Percentiles rank a stretch among this genome's conserved stretches.
Conservation (phyloP, 164 flowering plant genomes). For the Platanus orientalis region DNA sequence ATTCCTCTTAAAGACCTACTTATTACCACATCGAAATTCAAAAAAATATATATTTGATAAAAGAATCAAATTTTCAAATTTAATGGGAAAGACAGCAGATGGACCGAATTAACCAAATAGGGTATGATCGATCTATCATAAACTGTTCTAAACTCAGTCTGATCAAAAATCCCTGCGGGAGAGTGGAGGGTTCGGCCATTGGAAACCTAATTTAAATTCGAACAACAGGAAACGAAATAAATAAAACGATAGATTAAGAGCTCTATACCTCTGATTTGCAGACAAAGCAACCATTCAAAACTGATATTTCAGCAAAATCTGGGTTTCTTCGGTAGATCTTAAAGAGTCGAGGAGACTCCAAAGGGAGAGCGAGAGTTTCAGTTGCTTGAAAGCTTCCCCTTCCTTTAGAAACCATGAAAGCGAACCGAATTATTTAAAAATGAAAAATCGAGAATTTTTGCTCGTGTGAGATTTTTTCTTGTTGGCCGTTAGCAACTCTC, state of each 20-base stretch:
- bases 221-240: neutral
- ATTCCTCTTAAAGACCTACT: neutral
- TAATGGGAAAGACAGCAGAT: neutral
- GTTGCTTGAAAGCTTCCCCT: slow-evolving; percentile 26
- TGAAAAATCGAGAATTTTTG: neutral
- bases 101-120: neutral
- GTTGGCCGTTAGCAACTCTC: no score
- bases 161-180: no score
- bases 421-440: neutral
- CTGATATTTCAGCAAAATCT: neutral
- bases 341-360: slow-evolving; percentile 6
- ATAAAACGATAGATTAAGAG: neutral
- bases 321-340: neutral
- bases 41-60: no score
- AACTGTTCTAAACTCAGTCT: neutral
- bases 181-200: no score
- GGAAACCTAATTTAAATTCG: neutral
- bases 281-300: slow-evolving; percentile 8
- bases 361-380: slow-evolving; percentile 2
- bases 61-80: no score
- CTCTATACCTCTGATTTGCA: slow-evolving; percentile 15
- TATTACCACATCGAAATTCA: no score
- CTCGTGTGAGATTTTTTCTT: neutral
- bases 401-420: neutral
- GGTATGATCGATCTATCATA: neutral